These are phyloP conservation scores for Grosmannia huntii DNA, from an alignment of 2,329 filamentous ascomycete genomes.

Conservation along the genomic window DNA sequence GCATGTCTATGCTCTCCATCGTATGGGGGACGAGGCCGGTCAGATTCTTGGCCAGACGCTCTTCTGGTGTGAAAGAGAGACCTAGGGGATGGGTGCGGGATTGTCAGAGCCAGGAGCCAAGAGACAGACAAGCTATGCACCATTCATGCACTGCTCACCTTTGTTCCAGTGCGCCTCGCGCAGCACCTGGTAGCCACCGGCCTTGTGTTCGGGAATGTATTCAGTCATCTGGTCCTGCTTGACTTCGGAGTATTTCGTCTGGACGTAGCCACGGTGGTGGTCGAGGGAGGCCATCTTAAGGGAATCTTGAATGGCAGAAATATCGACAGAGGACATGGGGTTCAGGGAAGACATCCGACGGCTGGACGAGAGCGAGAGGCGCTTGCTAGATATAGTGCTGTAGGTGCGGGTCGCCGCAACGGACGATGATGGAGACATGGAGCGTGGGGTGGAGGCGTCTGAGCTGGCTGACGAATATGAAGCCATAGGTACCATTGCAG, in stretches of 20 bases:
- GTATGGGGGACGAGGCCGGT: conserved; percentile 53
- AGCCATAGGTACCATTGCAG: conserved; percentile 26
- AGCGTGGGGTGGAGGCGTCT: conserved; percentile 43
- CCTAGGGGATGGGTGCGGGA: conserved; percentile 24
- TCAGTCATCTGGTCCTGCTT: conserved; percentile 40
- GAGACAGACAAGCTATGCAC: background rate
- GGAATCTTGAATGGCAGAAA: conserved; percentile 42
- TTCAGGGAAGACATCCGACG: conserved; percentile 39
- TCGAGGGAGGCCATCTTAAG: conserved; percentile 50
- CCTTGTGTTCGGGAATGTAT: conserved; percentile 37
- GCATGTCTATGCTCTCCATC: conserved; percentile 46
- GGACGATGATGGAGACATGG: conserved; percentile 36
- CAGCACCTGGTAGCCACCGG: conserved; percentile 48
- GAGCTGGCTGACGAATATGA: conserved; percentile 29
- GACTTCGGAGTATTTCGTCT: conserved; percentile 42
- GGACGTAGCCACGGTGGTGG: conserved; percentile 46
- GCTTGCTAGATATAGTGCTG: conserved; percentile 38
- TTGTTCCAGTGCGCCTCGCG: conserved; percentile 53
- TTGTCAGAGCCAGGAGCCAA: background rate
- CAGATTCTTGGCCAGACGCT: conserved; percentile 51
- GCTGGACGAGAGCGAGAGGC: conserved; percentile 34
- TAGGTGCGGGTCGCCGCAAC: conserved; percentile 34
- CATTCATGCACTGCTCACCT: conserved; percentile 34
- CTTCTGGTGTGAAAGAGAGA: conserved; percentile 50
- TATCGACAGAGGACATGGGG: conserved; percentile 43